Evolutionary conservation across 164 flowering plant species (phyloP), one percentile per base, ranked within the genome.

Genomic region (Tetrastigma voinierianum): DNA sequence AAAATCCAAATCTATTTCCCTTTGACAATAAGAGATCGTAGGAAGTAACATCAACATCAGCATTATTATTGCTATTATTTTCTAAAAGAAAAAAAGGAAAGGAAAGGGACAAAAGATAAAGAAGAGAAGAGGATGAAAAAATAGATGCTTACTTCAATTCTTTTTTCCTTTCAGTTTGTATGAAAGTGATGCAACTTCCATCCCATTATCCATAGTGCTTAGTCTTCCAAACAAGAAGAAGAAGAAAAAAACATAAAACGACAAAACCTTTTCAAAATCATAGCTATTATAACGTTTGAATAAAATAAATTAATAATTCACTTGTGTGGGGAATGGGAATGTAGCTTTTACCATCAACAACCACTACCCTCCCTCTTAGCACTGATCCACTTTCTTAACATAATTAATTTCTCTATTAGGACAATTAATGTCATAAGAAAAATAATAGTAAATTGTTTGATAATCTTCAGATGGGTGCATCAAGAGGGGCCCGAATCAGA

Each of bases 251-350:
- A 49, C 52, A 49, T 49, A 49, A 13, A 49, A 14, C 52, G 52
- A 49, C 52, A 49, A n/a, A 49, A 49, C 16, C 52, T 49, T 49
- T 49, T 49, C n/a, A 49, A 49, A 49, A 49, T 49, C 52, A 49
- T 49, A 49, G 52, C 52, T n/a, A 49, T 49, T n/a, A 49, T 49
- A 14, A 49, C 52, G 7, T 49, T 49, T 4, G 52, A 49, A 49
- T 49, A 49, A 49, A 49, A n/a, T n/a, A n/a, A n/a, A n/a, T n/a
- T n/a, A n/a, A n/a, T 49, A n/a, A 11, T 13, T 49, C n/a, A 49
- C 52, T n/a, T 13, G 52, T 49, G 52, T 49, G 52, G 52, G 52
- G 52, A 49, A 49, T 49, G 52, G 16, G 52, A 49, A n/a, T n/a
- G n/a, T 14, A 15, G n/a, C n/a, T 14, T 11, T 49, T 12, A 49